These are phyloP conservation scores for Ulmus americana DNA, from an alignment of 331 rosid species.

Conservation along the genomic window DNA sequence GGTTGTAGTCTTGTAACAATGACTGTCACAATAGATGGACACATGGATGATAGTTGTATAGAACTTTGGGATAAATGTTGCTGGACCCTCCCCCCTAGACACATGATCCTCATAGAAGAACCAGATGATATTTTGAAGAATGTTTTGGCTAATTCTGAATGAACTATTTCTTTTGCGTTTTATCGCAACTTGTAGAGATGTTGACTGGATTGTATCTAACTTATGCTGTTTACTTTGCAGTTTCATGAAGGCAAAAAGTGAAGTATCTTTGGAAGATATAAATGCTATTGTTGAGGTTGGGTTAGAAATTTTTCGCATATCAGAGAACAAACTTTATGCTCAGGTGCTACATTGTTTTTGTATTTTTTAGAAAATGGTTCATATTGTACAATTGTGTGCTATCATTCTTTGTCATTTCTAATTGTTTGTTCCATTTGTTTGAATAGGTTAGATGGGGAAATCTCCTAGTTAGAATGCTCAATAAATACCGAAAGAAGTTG, in stretches of 20 bases:
- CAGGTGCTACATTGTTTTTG: constrained; percentile 53
- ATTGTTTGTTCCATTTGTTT: constrained; percentile 33
- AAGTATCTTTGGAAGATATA: constrained; percentile 74
- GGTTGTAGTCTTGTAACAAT: not conserved
- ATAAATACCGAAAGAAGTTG: constrained; percentile 75
- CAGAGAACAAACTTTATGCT: constrained; percentile 75
- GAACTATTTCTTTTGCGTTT: constrained; percentile 7
- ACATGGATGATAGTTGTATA: not conserved
- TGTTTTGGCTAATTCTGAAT: not conserved
- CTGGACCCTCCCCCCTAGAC: not conserved
- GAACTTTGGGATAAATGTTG: not conserved
- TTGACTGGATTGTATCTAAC: constrained; percentile 20
- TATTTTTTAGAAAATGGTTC: constrained; percentile 14
- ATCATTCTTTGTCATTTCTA: constrained; percentile 8
- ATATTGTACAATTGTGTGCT: constrained; percentile 5
- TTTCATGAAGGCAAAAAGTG: constrained; percentile 91
- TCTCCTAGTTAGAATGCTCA: constrained; percentile 66
- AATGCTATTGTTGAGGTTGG: constrained; percentile 54
- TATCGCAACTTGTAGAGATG: constrained; percentile 11
- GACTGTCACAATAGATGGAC: not conserved
- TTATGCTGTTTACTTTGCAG: constrained; percentile 38
- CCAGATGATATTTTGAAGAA: not conserved
- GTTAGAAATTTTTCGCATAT: constrained; percentile 58
- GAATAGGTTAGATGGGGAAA: constrained; percentile 99
- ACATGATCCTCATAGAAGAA: not conserved